Evolutionary conservation across 306 rosid species (phyloP), one percentile per base, ranked within the genome.

Genomic region (Vicia faba): DNA sequence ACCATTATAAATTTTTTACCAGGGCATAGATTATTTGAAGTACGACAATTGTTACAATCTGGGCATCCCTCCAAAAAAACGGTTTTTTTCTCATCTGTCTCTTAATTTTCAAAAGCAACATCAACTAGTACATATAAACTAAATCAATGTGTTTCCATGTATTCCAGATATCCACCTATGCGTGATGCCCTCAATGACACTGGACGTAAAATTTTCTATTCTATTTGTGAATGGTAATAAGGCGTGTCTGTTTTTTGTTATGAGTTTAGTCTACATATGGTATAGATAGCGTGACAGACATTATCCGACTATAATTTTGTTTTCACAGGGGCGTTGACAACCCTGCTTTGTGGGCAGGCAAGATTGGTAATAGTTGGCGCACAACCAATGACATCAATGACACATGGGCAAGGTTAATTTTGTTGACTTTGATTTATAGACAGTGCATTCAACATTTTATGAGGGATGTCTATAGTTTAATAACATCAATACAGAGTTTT

Each of bases 281-380:
- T 33, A 8, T 11, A 7, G 7, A 40, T 75, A 45, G 13, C 69
- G 64, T 53, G 71, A 69, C 29, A 15, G 38, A 29, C 45, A n/a
- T 36, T 63, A 64, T 74, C 29, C 57, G 54, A 1, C 48, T 48
- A 28, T 39, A 35, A 41, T 4, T 75, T 55, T 70, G 61, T 40
- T 60, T 78, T 60, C 44, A 44, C 72, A 93, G 99, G 99, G 99
- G 99, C 14, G 82, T 79, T 65, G 95, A 90, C 9, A 83, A 93
- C 69, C 99, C 99, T 28, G 97, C 99, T 54, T 76, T 93, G 70
- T 93, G 99, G 99, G 99, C 99, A 11, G 84, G 86, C 71, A 85
- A 68, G 66, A 70, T 93, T 61, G 99, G 99, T 74, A 90, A 93
- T 71, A 93, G 99, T 79, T 93, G 99, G 99, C 97, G 99, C 69